Conservation (phyloP, 2,329 filamentous ascomycete species). For the Decorospora gaudefroyi region DNA sequence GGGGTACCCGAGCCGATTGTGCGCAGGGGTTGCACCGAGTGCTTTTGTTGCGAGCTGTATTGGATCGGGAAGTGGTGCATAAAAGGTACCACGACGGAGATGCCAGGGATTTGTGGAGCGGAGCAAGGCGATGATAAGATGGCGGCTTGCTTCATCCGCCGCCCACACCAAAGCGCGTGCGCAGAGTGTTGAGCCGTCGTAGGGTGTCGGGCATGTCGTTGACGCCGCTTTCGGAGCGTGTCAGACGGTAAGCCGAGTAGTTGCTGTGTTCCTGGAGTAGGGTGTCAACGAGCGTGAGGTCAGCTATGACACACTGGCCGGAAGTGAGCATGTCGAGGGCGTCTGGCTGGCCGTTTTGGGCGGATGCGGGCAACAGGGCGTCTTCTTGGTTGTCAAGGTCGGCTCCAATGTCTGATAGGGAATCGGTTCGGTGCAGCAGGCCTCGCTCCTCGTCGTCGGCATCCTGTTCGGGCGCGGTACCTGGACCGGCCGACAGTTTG, state of each 20-base stretch:
- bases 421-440: constrained; percentile 50
- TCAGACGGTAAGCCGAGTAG: constrained; percentile 43
- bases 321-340: constrained; percentile 53
- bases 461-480: constrained; percentile 53
- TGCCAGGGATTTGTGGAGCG: constrained; percentile 7
- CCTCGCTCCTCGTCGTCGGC: constrained; percentile 65
- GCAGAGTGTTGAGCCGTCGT: constrained; percentile 41
- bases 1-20: constrained; percentile 12
- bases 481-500: constrained; percentile 28
- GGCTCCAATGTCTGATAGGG: constrained; percentile 46
- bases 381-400: constrained; percentile 48
- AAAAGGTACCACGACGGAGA: constrained; percentile 9
- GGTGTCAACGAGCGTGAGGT: constrained; percentile 50
- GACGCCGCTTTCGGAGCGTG: constrained; percentile 32
- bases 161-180: constrained; percentile 42
- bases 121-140: constrained; percentile 11
- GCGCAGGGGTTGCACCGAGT: constrained; percentile 2
- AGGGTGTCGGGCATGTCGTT: constrained; percentile 41
- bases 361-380: constrained; percentile 37
- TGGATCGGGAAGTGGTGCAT: constrained; percentile 9
- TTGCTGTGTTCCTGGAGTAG: constrained; percentile 50
- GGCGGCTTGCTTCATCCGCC: constrained; percentile 32
- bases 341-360: constrained; percentile 31
- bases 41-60: constrained; percentile 7
- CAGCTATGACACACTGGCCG: constrained; percentile 53